Evolutionary conservation across 2,329 filamentous ascomycete species (phyloP), one percentile per base, ranked within the genome.

Genomic region (Cadophora sp.): DNA sequence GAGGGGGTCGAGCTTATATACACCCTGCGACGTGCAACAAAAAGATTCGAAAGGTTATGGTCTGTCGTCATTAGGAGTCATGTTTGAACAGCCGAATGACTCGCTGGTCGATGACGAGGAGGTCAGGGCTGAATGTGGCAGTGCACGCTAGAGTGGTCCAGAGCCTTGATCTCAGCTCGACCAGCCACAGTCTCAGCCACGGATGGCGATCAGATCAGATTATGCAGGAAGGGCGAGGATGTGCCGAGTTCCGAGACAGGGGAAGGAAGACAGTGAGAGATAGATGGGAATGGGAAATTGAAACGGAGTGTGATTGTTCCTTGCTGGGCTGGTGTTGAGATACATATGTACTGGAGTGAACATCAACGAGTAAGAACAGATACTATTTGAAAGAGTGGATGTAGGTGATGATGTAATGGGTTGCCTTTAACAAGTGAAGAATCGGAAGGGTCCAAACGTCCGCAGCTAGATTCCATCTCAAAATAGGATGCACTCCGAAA

Each of bases 171-270:
- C 5, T 16, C 14, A 30, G 22, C 11, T 7, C 24, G 1, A 27
- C 22, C 27, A 51, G 48, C 48, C 48, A 51, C 48, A 51, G 9
- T 27, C 48, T 51, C 22, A 51, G 48, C 48, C 48, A 51, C 27
- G 6, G 27, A 6, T 24, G 22, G 22, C 27, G 48, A 51, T 51
- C 48, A 51, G 22, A 51, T 27, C 27, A 30, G 27, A 30, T 30
- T 1, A 30, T 30, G 8, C 36, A 27, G 22, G 30, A 7, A 14
- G 48, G 20, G 24, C 27, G 48, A 24, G 22, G 22, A 22, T 18
- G 48, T 53, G 50, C 50, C 50, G 50, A 33, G 30, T 53, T 53
- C 50, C 50, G 50, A 53, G 14, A 24, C 6, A 9, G 11, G 7
- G 47, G 9, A 50, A 4, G 13, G 4, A 5, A 8, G 22, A 22